phyloP scores from a whole-genome alignment of 2,329 filamentous ascomycete genomes.

The Fusarium citri region DNA sequence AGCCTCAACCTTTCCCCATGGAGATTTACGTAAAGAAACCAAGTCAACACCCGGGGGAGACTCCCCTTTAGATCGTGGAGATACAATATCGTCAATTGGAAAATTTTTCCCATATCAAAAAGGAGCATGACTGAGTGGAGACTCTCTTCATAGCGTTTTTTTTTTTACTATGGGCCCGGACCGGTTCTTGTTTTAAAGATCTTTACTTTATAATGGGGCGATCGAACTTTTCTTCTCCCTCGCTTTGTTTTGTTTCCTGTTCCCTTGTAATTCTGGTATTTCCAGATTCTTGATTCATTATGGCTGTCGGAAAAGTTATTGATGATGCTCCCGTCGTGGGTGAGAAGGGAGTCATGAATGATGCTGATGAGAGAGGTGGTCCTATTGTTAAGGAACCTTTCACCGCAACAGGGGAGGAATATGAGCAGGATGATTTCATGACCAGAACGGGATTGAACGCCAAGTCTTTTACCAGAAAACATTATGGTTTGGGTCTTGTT shows the following conservation, averaged over 20 bases:
- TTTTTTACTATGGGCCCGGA: conserved; percentile 15
- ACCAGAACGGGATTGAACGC: conserved; percentile 44
- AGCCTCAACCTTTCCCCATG: conserved; percentile 29
- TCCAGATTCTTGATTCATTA: neutral
- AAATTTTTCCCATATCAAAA: neutral
- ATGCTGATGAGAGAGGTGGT: conserved; percentile 17
- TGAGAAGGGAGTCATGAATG: conserved; percentile 18
- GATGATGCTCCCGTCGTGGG: conserved; percentile 8
- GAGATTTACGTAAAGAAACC: conserved; percentile 34
- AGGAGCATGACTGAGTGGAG: conserved; percentile 23
- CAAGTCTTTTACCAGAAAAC: conserved; percentile 38
- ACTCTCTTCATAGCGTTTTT: conserved; percentile 15
- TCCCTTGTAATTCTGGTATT: neutral
- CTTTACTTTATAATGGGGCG: conserved; percentile 34
- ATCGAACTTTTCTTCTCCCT: conserved; percentile 5
- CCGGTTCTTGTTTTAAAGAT: conserved; percentile 7
- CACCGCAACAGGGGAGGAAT: conserved; percentile 24
- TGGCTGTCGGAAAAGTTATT: conserved; percentile 27
- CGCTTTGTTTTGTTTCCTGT: neutral
- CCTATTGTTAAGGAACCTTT: conserved; percentile 12
- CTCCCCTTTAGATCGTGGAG: conserved; percentile 16
- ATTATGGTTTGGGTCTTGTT: conserved; percentile 40
- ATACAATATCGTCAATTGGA: neutral
- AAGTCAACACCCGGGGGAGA: conserved; percentile 14
- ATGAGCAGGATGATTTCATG: conserved; percentile 43